Conservation (phyloP, 352 stramenopile species). For the Aphanomyces invadans region DNA sequence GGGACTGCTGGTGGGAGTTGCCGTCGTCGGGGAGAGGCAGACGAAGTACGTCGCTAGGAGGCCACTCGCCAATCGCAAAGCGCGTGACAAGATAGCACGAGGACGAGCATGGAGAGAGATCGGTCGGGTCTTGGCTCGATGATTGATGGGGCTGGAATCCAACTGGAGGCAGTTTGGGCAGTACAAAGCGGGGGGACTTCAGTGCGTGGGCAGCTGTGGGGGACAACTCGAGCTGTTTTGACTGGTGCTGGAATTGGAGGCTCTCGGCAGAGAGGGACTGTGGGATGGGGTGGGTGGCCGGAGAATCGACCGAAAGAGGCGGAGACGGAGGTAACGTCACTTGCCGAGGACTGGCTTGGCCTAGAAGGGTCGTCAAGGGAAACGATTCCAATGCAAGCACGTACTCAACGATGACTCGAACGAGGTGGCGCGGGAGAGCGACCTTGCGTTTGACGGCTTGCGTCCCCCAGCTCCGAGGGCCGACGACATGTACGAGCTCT, state of each 20-base stretch:
- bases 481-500: constrained; percentile 25
- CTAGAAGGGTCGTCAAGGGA: no score
- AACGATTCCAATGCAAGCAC: no score
- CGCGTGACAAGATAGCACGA: neutral
- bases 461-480: constrained; percentile 7
- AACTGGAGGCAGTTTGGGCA: neutral
- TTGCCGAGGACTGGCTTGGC: neutral
- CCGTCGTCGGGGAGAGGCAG: constrained; percentile 23
- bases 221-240: neutral
- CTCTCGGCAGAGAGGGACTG: neutral
- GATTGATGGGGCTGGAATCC: constrained; percentile 7
- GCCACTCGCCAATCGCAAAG: constrained; percentile 49
- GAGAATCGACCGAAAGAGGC: neutral
- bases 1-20: constrained; percentile 4
- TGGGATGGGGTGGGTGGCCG: neutral
- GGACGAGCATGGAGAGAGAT: neutral
- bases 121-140: neutral
- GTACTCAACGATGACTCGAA: neutral
- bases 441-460: neutral
- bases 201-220: neutral
- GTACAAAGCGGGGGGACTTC: constrained; percentile 6
- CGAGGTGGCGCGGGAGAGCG: neutral
- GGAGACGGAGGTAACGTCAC: neutral
- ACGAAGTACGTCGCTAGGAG: constrained; percentile 52
- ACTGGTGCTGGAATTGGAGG: neutral